Conservation (phyloP, 2,329 filamentous ascomycete species). For the Neopestalotiopsis sp. region DNA sequence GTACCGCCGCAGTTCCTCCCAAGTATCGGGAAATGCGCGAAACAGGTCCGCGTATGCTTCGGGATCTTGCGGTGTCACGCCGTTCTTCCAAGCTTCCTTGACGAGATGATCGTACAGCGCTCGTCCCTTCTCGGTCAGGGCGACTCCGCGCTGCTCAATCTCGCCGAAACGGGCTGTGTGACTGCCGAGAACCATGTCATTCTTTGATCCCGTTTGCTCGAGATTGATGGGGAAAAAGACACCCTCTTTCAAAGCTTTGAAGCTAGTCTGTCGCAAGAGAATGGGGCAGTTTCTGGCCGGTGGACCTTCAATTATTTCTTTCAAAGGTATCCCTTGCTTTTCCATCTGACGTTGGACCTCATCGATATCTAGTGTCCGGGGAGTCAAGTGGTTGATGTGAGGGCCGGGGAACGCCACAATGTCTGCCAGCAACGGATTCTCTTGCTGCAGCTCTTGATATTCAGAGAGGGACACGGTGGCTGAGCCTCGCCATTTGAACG, state of each 20-base stretch:
- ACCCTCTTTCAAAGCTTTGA: slow-evolving; percentile 11
- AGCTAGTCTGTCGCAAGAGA: slow-evolving; percentile 7
- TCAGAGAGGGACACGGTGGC: slow-evolving; percentile 7
- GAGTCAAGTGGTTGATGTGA: slow-evolving; percentile 13
- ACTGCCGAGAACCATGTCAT: background rate
- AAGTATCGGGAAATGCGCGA: slow-evolving; percentile 3
- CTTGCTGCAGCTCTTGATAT: background rate
- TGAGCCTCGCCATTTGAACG: slow-evolving; percentile 10
- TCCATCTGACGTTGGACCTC: background rate
- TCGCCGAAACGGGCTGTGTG: slow-evolving; percentile 14
- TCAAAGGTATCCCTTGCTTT: slow-evolving; percentile 10
- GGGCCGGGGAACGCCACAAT: slow-evolving; percentile 10
- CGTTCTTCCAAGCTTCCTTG: slow-evolving; percentile 9
- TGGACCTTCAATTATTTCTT: slow-evolving; percentile 10
- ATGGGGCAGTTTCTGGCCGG: slow-evolving; percentile 1
- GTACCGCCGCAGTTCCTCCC: background rate
- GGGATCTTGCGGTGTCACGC: slow-evolving; percentile 7
- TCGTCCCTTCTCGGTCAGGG: slow-evolving; percentile 6
- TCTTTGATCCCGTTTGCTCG: background rate
- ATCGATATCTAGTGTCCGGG: slow-evolving; percentile 13
- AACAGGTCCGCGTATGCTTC: slow-evolving; percentile 12
- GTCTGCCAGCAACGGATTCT: slow-evolving; percentile 11
- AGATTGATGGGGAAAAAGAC: background rate
- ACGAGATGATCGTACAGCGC: slow-evolving; percentile 13
- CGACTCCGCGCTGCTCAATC: slow-evolving; percentile 13